These are phyloP conservation scores for Bisporella sp. DNA, from an alignment of 2,329 filamentous ascomycete genomes.

Conservation along the genomic window DNA sequence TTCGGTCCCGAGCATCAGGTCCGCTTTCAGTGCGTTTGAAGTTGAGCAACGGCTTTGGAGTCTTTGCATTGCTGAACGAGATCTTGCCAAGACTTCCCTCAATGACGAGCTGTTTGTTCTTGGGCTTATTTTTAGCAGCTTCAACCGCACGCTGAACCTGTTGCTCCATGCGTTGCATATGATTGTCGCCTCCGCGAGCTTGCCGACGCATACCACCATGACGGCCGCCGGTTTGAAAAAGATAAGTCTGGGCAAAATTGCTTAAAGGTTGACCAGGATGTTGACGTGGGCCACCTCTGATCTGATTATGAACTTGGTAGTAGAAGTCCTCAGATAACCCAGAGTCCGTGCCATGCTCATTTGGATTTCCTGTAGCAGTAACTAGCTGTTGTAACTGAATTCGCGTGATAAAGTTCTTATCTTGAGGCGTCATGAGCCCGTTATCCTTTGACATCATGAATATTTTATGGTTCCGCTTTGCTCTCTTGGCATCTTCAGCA, in stretches of 20 bases:
- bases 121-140: constrained; percentile 93
- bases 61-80: constrained; percentile 97
- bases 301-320: constrained; percentile 95
- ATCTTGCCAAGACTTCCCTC: constrained; percentile 97
- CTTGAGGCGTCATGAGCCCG: constrained; percentile 95
- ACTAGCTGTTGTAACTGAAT: constrained; percentile 97
- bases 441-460: constrained; percentile 90
- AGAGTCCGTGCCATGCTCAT: constrained; percentile 72
- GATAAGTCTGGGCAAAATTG: constrained; percentile 95
- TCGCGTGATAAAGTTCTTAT: constrained; percentile 98
- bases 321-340: constrained; percentile 92
- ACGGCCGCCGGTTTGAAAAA: constrained; percentile 88
- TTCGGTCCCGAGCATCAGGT: constrained; percentile 45
- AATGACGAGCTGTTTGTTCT: constrained; percentile 94
- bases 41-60: constrained; percentile 87
- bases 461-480: constrained; percentile 98
- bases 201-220: constrained; percentile 69
- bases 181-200: constrained; percentile 82
- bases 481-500: constrained; percentile 86
- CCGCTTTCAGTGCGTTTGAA: constrained; percentile 79
- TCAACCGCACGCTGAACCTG: constrained; percentile 96
- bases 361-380: constrained; percentile 80
- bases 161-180: constrained; percentile 98
- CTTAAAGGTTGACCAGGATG: constrained; percentile 89
- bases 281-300: constrained; percentile 81